phyloP scores from a whole-genome alignment of 345 rosid species.

The Hirschfeldia incana region DNA sequence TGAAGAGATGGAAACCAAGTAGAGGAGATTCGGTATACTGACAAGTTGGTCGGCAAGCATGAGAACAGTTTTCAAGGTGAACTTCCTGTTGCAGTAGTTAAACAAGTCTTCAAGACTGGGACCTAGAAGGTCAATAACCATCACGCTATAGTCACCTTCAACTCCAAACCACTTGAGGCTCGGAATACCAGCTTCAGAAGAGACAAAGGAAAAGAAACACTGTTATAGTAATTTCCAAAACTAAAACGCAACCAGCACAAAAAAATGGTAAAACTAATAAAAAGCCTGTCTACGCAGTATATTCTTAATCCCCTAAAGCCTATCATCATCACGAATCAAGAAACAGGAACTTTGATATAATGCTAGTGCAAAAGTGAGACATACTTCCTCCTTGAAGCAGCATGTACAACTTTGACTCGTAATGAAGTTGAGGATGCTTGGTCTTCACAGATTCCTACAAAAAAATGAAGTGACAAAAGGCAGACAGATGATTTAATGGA shows the following conservation, averaged over 20 bases:
- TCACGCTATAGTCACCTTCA: slow-evolving; percentile 72
- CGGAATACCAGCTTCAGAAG: slow-evolving; percentile 69
- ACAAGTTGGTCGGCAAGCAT: slow-evolving; percentile 92
- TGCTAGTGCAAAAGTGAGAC: slow-evolving; percentile 31
- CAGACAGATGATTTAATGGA: not conserved
- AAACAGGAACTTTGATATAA: not conserved
- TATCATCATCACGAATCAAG: not conserved
- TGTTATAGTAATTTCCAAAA: not conserved
- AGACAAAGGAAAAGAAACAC: not conserved
- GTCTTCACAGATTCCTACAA: slow-evolving; percentile 78
- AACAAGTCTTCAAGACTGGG: slow-evolving; percentile 90
- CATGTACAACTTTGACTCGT: slow-evolving; percentile 82
- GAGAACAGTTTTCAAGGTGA: slow-evolving; percentile 73
- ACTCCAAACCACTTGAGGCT: slow-evolving; percentile 87
- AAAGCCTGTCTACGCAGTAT: too few relatives aligned
- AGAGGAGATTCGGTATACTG: slow-evolving; percentile 31
- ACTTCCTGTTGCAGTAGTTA: slow-evolving; percentile 78
- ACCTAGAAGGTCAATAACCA: slow-evolving; percentile 88
- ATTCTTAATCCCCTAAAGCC: not conserved
- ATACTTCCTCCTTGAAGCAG: slow-evolving; percentile 88
- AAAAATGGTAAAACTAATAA: too few relatives aligned
- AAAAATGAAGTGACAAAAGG: slow-evolving; percentile 16
- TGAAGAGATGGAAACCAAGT: slow-evolving; percentile 2
- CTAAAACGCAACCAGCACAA: not conserved
- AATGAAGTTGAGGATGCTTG: slow-evolving; percentile 86